Percentiles rank a stretch among this genome's conserved stretches.
These are phyloP conservation scores for Hanseniaspora nectarophila DNA, from an alignment of 805 yeast genomes.

Conservation along the genomic window DNA sequence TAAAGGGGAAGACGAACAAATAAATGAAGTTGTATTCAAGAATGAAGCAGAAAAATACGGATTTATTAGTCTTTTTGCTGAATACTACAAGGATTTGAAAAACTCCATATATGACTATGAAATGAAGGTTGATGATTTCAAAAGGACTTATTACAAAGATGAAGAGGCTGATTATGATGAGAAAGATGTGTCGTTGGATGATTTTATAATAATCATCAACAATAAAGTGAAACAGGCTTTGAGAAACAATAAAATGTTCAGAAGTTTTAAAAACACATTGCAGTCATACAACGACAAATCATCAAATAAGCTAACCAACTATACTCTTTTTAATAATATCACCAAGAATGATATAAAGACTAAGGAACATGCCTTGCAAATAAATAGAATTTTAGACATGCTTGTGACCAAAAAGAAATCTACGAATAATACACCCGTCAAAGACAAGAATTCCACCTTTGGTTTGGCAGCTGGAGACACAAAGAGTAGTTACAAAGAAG, in stretches of 20 bases:
- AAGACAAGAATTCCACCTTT: not conserved
- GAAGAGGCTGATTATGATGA: not conserved
- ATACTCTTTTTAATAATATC: not conserved
- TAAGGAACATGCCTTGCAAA: not conserved
- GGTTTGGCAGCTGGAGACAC: not conserved
- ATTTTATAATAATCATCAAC: not conserved
- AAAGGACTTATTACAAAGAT: not conserved
- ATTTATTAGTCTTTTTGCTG: conserved; percentile 1
- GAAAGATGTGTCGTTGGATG: not conserved
- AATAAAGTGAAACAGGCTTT: not conserved
- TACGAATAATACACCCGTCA: too few relatives aligned
- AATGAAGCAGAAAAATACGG: conserved; percentile 4
- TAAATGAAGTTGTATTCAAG: not conserved
- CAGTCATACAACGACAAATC: not conserved
- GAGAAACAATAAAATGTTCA: not conserved
- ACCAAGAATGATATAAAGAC: not conserved
- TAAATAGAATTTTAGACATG: not conserved
- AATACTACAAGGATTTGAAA: conserved; percentile 4
- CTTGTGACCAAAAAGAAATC: not conserved
- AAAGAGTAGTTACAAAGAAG: not conserved
- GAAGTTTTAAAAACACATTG: not conserved
- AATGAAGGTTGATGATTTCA: conserved; percentile 2
- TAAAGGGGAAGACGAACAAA: too few relatives aligned
- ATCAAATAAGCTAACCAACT: not conserved
- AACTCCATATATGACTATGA: conserved; percentile 9